phyloP scores from a whole-genome alignment of 305 asterid genomes.

The Ruellia speciosa region DNA sequence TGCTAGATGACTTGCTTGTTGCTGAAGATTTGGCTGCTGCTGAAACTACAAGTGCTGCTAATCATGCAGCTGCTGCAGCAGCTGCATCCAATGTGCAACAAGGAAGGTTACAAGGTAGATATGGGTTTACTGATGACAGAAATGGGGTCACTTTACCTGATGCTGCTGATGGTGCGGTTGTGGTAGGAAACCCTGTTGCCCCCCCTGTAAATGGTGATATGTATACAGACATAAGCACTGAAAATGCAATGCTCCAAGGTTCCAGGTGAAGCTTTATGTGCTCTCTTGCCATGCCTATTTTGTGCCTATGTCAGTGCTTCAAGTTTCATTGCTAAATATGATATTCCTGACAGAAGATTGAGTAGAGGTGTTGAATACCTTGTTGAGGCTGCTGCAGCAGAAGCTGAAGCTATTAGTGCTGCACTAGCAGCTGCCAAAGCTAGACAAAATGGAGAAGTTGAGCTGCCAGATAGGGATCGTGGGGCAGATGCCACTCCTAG shows the following conservation, averaged over 20 bases:
- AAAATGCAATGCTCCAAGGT: slow-evolving; percentile 75
- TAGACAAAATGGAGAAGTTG: slow-evolving; percentile 95
- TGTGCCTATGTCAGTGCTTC: slow-evolving; percentile 16
- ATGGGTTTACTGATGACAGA: slow-evolving; percentile 61
- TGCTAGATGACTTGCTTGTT: slow-evolving; percentile 87
- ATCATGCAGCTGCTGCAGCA: slow-evolving; percentile 93
- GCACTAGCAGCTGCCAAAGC: slow-evolving; percentile 99
- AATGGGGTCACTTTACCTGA: slow-evolving; percentile 47
- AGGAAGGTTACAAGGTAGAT: slow-evolving; percentile 68
- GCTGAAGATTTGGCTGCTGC: slow-evolving; percentile 98
- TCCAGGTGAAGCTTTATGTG: slow-evolving; percentile 41
- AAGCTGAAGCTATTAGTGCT: slow-evolving; percentile 96
- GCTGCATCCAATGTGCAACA: slow-evolving; percentile 57
- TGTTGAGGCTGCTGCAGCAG: slow-evolving; percentile 99
- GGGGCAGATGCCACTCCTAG: slow-evolving; percentile 98
- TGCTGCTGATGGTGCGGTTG: slow-evolving; percentile 73
- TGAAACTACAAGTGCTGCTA: slow-evolving; percentile 87
- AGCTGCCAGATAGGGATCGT: slow-evolving; percentile 85
- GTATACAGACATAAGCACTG: slow-evolving; percentile 89
- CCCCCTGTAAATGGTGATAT: slow-evolving; percentile 91
- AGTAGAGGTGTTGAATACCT: slow-evolving; percentile 93
- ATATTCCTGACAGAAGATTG: slow-evolving; percentile 46
- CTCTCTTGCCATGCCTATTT: slow-evolving; percentile 13
- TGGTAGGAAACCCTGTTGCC: slow-evolving; percentile 91
- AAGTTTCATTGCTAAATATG: slow-evolving; percentile 16